Conservation (phyloP, 1,284 basidiomycete genomes). For the Cutaneotrichosporon cyanovorans region DNA sequence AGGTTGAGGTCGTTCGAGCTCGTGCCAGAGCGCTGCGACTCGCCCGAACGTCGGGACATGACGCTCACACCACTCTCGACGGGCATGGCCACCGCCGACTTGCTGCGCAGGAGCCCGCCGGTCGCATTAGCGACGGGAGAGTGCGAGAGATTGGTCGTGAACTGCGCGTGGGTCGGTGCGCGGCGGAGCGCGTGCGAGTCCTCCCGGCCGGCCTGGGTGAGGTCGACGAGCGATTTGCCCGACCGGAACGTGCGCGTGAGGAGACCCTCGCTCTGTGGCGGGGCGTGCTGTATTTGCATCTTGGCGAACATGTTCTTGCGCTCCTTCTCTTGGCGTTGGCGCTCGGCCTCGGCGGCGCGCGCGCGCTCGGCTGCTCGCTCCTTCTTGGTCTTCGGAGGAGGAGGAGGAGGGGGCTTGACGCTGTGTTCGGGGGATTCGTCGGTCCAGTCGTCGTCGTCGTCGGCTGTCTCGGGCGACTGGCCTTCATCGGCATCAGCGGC, state of each 20-base stretch:
- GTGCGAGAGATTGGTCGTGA: constrained; percentile 19
- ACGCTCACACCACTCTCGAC: constrained; percentile 40
- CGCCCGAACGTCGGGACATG: constrained; percentile 12
- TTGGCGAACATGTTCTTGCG: constrained; percentile 43
- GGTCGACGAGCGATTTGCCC: constrained; percentile 41
- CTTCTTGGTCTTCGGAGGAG: constrained; percentile 25
- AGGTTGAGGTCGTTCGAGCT: constrained; percentile 2
- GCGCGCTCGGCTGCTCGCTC: constrained; percentile 31
- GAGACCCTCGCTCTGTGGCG: constrained; percentile 20
- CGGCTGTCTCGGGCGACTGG: constrained; percentile 45
- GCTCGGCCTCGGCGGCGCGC: constrained; percentile 21
- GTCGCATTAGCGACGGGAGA: constrained; percentile 21
- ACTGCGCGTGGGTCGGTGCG: constrained; percentile 28
- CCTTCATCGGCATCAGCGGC: constrained; percentile 66
- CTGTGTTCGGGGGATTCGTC: constrained; percentile 82
- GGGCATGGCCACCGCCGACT: constrained; percentile 40
- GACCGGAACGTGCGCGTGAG: constrained; percentile 33
- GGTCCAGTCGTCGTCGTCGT: constrained; percentile 58
- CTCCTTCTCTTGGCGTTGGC: constrained; percentile 31
- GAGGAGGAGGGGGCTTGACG: constrained; percentile 17
- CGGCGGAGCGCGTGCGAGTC: constrained; percentile 19
- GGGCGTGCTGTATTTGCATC: constrained; percentile 28
- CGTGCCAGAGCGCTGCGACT: constrained; percentile 6
- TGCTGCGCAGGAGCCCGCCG: constrained; percentile 29
- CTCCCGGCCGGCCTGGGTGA: constrained; percentile 12